Base-by-base conservation (phyloP, 768 basidiomycete genomes). In the Trametes elegans region DNA sequence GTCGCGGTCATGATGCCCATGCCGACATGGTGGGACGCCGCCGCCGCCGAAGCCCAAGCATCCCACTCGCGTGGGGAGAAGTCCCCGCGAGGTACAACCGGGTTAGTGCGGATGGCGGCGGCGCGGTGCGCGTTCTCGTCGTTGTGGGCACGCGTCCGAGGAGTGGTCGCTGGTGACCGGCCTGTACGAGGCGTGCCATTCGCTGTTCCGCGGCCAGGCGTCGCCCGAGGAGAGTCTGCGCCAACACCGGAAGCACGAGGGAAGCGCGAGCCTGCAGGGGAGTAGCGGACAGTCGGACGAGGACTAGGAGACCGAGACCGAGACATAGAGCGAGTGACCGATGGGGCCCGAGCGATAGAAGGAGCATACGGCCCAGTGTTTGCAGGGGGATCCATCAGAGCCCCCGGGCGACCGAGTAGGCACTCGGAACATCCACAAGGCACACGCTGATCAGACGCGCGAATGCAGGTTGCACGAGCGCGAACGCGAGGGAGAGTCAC, bases 71-170 rank as follows among this genome's bases (percentile, higher is more conserved):
- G 13, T 18, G 16, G 32, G 4, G 24, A 5, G 10, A 7, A 23
- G 7, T 27, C 32, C n/a, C 26, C n/a, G 14, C 10, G 39, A 18
- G 38, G n/a, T n/a, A n/a, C n/a, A n/a, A n/a, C n/a, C n/a, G n/a
- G 32, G 13, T 44, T 16, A 5, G 40, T 28, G n/a, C 23, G 39
- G 14, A 39, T 40, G 18, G 50, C 28, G 16, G 46, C 51, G 2
- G 26, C 45, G 16, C 56, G 57, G 34, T 53, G 49, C 6, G 44
- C 45, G n/a, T 58, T 58, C 51, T 58, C 57, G 46, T 52, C 57
- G 23, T 40, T 53, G 13, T 39, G 26, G 10, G 26, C 14, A 7
- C 23, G 40, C 1, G 31, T 8, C 1, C 32, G 31, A 3, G 39
- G 39, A 2, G 29, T 10, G 6, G 26, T n/a, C 2, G n/a, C n/a